phyloP scores from a whole-genome alignment of 2,329 filamentous ascomycete species.

The Pestalotiopsis sp. region DNA sequence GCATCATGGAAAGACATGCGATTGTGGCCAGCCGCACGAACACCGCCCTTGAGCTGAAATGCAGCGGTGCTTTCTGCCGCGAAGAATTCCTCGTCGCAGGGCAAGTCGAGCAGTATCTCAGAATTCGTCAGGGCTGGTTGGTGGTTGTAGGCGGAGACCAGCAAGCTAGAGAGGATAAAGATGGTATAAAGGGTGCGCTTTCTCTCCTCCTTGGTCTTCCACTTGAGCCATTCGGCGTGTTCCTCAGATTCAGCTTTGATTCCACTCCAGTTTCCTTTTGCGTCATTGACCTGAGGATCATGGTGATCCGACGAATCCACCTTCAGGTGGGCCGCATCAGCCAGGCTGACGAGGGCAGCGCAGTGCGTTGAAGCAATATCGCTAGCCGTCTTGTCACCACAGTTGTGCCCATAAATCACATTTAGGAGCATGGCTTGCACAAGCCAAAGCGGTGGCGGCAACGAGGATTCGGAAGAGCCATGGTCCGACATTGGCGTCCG shows the following conservation, averaged over 20 bases:
- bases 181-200: conserved; percentile 92
- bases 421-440: conserved; percentile 97
- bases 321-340: conserved; percentile 80
- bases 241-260: conserved; percentile 55
- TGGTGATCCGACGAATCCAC: conserved; percentile 48
- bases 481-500: conserved; percentile 51
- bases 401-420: conserved; percentile 93
- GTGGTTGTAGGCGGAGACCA: conserved; percentile 93
- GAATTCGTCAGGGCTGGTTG: conserved; percentile 90
- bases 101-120: conserved; percentile 85
- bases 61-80: conserved; percentile 79
- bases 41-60: conserved; percentile 79
- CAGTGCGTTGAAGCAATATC: conserved; percentile 94
- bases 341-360: conserved; percentile 86
- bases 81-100: conserved; percentile 92
- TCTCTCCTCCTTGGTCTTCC: conserved; percentile 87
- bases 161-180: conserved; percentile 86
- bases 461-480: conserved; percentile 58
- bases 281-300: conserved; percentile 61
- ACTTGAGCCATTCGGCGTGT: conserved; percentile 80
- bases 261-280: conserved; percentile 47
- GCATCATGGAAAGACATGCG: conserved; percentile 80
- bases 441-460: conserved; percentile 87
- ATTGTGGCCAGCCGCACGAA: conserved; percentile 68
- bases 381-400: conserved; percentile 85